Conservation (phyloP, 768 basidiomycete genomes). For the Mycena filopes region DNA sequence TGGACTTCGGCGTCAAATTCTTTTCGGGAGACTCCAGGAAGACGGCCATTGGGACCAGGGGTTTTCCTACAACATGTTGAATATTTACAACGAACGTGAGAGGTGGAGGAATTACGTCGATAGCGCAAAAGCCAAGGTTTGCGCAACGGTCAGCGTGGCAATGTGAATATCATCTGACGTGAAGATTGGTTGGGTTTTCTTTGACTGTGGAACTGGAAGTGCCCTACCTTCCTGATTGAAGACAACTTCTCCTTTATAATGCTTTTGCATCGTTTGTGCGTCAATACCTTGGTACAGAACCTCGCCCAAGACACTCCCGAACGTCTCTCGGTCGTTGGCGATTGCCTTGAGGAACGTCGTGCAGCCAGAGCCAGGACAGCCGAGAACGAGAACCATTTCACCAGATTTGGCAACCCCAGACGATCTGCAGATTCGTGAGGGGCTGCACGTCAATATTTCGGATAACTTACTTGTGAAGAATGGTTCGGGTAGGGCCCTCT, state of each 20-base stretch:
- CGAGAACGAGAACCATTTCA: constrained; percentile 89
- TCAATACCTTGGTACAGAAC: constrained; percentile 87
- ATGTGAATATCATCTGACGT: constrained; percentile 80
- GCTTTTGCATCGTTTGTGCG: constrained; percentile 78
- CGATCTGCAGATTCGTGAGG: constrained; percentile 47
- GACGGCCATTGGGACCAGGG: constrained; percentile 76
- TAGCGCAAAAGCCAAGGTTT: constrained; percentile 78
- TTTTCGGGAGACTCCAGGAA: constrained; percentile 72
- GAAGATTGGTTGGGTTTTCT: constrained; percentile 5
- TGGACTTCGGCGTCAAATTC: constrained; percentile 67
- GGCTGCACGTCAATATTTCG: background rate
- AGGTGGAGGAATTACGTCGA: constrained; percentile 54
- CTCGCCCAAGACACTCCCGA: constrained; percentile 70
- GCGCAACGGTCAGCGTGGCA: constrained; percentile 82
- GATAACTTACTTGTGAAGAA: constrained; percentile 64
- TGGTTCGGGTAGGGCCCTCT: constrained; percentile 56
- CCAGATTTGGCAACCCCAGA: constrained; percentile 80
- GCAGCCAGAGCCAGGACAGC: constrained; percentile 87
- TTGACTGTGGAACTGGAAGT: background rate
- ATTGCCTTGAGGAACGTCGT: constrained; percentile 88
- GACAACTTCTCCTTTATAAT: constrained; percentile 82
- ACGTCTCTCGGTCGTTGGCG: constrained; percentile 78
- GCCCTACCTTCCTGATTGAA: constrained; percentile 78
- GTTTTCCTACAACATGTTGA: constrained; percentile 56
- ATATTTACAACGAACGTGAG: constrained; percentile 1